Evolutionary conservation across 1,139 yeast species (phyloP).

Genomic region (Debaryomycetaceae sp.): DNA sequence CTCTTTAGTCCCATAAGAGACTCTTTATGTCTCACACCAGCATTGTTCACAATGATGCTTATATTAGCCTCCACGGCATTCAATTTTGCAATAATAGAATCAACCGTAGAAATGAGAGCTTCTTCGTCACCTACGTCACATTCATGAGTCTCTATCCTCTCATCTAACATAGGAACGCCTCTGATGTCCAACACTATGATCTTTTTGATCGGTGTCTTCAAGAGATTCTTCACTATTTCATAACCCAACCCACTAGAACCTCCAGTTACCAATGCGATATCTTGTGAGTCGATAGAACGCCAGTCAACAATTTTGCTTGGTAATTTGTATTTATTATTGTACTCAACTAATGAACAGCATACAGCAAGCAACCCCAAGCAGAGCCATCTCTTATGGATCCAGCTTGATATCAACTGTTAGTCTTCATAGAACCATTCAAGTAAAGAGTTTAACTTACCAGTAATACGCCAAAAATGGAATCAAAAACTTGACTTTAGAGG

Average conservation of each 20-base stretch:
- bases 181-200: slow-evolving; percentile 49
- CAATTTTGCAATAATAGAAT: slow-evolving; percentile 25
- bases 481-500: neutral
- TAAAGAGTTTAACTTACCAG: neutral
- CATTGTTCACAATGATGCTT: slow-evolving; percentile 66
- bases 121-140: slow-evolving; percentile 52
- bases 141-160: slow-evolving; percentile 24
- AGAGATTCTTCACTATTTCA: slow-evolving; percentile 35
- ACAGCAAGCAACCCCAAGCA: no score
- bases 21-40: slow-evolving; percentile 60
- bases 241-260: slow-evolving; percentile 63
- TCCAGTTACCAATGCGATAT: slow-evolving; percentile 57
- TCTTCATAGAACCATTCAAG: neutral
- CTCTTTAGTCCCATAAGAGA: slow-evolving; percentile 34
- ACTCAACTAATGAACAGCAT: neutral
- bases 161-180: slow-evolving; percentile 19
- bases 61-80: slow-evolving; percentile 28
- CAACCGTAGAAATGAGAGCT: slow-evolving; percentile 19
- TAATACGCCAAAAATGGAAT: neutral
- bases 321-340: slow-evolving; percentile 1
- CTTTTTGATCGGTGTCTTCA: slow-evolving; percentile 26
- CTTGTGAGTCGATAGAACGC: slow-evolving; percentile 13
- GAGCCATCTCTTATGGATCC: neutral
- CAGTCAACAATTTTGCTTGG: slow-evolving; percentile 5
- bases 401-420: neutral